Conservation (phyloP, 1,284 basidiomycete genomes). For the Cystobasidium pallidum region DNA sequence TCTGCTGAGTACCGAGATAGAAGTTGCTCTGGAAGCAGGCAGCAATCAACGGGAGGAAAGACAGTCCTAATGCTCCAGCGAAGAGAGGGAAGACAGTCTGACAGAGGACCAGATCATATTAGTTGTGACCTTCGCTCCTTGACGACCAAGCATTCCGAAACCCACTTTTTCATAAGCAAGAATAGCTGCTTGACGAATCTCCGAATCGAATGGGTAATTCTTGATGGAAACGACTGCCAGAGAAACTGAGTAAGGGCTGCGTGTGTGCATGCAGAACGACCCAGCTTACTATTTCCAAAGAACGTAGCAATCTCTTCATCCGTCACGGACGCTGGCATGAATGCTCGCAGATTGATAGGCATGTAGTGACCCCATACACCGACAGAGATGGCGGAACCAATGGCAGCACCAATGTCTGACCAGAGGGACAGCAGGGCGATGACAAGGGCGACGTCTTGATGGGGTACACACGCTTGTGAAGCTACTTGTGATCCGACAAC, state of each 20-base stretch:
- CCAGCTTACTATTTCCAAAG: slow-evolving; percentile 41
- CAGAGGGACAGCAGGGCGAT: slow-evolving; percentile 51
- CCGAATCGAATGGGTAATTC: slow-evolving; percentile 39
- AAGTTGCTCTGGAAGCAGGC: slow-evolving; percentile 46
- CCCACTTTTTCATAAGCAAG: slow-evolving; percentile 43
- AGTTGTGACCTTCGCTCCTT: background rate
- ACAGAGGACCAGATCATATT: background rate
- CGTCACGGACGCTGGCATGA: slow-evolving; percentile 45
- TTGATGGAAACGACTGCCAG: slow-evolving; percentile 44
- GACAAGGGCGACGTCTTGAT: slow-evolving; percentile 52
- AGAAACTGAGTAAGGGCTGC: background rate
- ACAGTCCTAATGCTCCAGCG: slow-evolving; percentile 46
- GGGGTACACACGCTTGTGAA: slow-evolving; percentile 54
- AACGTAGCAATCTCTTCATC: slow-evolving; percentile 44
- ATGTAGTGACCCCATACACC: slow-evolving; percentile 50
- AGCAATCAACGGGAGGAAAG: slow-evolving; percentile 48
- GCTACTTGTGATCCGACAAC: slow-evolving; percentile 49
- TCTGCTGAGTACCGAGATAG: slow-evolving; percentile 45
- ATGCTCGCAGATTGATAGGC: slow-evolving; percentile 42
- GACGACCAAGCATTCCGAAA: background rate
- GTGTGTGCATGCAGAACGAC: too few relatives aligned
- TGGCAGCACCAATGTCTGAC: slow-evolving; percentile 49
- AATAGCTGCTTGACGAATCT: slow-evolving; percentile 45
- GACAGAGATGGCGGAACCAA: slow-evolving; percentile 46
- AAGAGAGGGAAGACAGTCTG: slow-evolving; percentile 42